phyloP scores from a whole-genome alignment of 1,284 basidiomycete genomes.

The Anthracocystis panici-leucophaei region DNA sequence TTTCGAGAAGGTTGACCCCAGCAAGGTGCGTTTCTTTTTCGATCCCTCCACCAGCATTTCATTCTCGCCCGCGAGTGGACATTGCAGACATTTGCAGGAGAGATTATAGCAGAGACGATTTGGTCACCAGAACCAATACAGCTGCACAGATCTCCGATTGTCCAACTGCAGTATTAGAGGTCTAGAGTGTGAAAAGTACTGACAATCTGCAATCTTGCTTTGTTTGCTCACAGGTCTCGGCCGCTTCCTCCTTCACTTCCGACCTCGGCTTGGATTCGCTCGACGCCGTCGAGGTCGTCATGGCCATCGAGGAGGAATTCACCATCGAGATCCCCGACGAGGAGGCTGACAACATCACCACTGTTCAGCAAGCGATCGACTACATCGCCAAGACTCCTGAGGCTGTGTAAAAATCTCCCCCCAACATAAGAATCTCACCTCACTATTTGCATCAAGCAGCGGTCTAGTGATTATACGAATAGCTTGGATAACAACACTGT shows the following conservation, averaged over 20 bases:
- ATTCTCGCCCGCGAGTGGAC: not conserved
- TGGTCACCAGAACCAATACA: too few relatives aligned
- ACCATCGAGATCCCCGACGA: conserved; percentile 88
- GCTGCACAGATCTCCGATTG: too few relatives aligned
- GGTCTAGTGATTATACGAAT: not conserved
- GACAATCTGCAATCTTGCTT: conserved; percentile 9
- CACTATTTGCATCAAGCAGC: not conserved
- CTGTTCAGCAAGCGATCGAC: conserved; percentile 94
- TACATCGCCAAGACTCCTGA: conserved; percentile 96
- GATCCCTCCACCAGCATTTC: too few relatives aligned
- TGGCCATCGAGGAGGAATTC: conserved; percentile 98
- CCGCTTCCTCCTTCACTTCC: conserved; percentile 81
- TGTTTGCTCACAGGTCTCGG: conserved; percentile 76
- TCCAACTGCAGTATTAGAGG: too few relatives aligned
- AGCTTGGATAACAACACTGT: not conserved
- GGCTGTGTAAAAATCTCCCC: conserved; percentile 68
- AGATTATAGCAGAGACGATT: not conserved
- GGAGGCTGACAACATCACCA: conserved; percentile 97
- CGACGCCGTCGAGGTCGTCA: conserved; percentile 97
- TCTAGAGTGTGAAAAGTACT: conserved; percentile 5
- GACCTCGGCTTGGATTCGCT: conserved; percentile 97
- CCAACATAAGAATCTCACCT: not conserved
- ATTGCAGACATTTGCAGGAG: not conserved
- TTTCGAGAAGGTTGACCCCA: conserved; percentile 91
- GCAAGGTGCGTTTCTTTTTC: conserved; percentile 73